Base-by-base conservation (phyloP, 2,329 filamentous ascomycete species). In the Clonostachys rhizophaga region DNA sequence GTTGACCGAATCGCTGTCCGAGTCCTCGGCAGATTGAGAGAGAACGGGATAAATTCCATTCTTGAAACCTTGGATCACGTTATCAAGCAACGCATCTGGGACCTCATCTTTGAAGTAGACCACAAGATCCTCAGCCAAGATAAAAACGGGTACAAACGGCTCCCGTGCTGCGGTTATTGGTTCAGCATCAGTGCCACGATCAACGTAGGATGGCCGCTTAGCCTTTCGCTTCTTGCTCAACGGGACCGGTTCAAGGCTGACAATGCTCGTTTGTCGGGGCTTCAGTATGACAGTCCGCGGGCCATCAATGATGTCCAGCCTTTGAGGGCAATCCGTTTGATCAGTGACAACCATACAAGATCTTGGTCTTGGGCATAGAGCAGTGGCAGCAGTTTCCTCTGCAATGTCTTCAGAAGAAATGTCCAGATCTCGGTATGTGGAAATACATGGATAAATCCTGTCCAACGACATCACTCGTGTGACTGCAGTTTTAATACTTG, bases 101-200 rank as follows among this genome's bases (percentile, higher is more conserved):
- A 62, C 58, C 3, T 71, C 70, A 9, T 72, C 68, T 13, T 70
- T 74, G 47, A 84, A 72, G 42, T 78, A 68, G 20, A 86, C 66
- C 3, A 83, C 68, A 2, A 83, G 56, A 50, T 85, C 76, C 54
- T 85, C 82, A 1, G 68, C 55, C 40, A 80, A 61, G 0, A 76
- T 72, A 18, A 85, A 64, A 1, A 81, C 68, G 1, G 75, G 65
- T 34, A 69, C 63, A 37, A 71, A 70, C 11, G 18, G 13, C 14
- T 56, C 49, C 9, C 59, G 47, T 8, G 49, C 39, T 13, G 54
- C 51, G 2, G 50, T 24, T 13, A 58, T 47, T 3, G 63, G 54
- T 7, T 57, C 58, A 2, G 63, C 60, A 54, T 74, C 67, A 0
- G 65, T 67, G 13, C 69, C 70, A 10, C 63, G 61, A 51, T 75